Conservation (phyloP, 306 rosid genomes). For the Herpetospermum pedunculosum region DNA sequence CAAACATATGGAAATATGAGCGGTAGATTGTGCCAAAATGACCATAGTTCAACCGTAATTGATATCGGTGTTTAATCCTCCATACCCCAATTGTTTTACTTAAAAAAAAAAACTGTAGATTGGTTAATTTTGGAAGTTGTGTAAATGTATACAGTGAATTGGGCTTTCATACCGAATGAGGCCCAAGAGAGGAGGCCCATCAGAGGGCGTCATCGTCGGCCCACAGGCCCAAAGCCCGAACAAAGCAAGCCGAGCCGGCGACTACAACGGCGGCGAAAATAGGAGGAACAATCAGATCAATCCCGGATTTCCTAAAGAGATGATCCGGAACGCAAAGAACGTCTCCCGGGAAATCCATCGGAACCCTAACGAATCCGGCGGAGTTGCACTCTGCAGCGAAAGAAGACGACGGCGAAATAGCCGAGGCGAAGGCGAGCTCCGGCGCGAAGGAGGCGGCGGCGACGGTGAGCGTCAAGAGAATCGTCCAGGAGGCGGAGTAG, state of each 20-base stretch:
- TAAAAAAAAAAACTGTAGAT: no score
- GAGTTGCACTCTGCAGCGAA: conserved; percentile 33
- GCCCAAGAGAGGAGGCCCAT: background rate
- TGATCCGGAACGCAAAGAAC: conserved; percentile 47
- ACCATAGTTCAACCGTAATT: no score
- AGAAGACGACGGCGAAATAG: conserved; percentile 43
- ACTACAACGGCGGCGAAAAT: conserved; percentile 52
- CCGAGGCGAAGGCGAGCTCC: conserved; percentile 59
- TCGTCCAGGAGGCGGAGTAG: conserved; percentile 56
- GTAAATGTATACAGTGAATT: background rate
- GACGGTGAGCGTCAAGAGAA: conserved; percentile 40
- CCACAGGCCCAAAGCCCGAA: conserved; percentile 44
- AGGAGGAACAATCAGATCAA: conserved; percentile 53
- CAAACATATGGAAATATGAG: no score
- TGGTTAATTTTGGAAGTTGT: no score
- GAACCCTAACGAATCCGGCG: conserved; percentile 36
- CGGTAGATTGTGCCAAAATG: no score
- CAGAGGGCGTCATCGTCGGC: conserved; percentile 22
- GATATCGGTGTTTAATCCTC: no score
- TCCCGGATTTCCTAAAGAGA: conserved; percentile 29
- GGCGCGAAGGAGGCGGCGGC: conserved; percentile 60
- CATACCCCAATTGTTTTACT: no score
- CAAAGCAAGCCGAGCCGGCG: conserved; percentile 48
- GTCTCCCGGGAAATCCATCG: conserved; percentile 55
- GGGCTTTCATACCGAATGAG: background rate